Conservation (phyloP, 2,329 filamentous ascomycete species). For the Dendryphion nanum region DNA sequence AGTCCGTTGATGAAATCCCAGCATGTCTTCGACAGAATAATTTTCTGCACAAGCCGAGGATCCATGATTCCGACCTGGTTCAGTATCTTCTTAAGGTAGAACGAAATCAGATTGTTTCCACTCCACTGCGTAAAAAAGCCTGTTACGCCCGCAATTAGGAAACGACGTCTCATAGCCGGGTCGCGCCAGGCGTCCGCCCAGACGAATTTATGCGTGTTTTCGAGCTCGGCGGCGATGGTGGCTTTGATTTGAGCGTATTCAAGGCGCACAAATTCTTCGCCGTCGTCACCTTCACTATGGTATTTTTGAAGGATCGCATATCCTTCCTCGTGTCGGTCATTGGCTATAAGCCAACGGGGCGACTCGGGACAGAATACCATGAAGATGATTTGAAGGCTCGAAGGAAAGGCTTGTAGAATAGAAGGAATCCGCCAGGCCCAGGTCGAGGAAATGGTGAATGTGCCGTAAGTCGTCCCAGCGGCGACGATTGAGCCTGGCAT, state of each 20-base stretch:
- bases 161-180: slow-evolving; percentile 40
- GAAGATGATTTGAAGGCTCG: slow-evolving; percentile 43
- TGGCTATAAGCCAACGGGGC: slow-evolving; percentile 42
- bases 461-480: slow-evolving; percentile 51
- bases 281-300: slow-evolving; percentile 47
- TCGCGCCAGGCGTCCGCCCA: slow-evolving; percentile 56
- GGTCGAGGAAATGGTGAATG: slow-evolving; percentile 39
- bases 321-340: slow-evolving; percentile 44
- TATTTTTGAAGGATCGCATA: slow-evolving; percentile 39
- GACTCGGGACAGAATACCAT: slow-evolving; percentile 40
- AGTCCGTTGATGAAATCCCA: slow-evolving; percentile 44
- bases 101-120: slow-evolving; percentile 40
- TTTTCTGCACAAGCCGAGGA: slow-evolving; percentile 26
- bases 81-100: slow-evolving; percentile 36
- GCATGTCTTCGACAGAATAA: slow-evolving; percentile 43
- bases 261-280: slow-evolving; percentile 48
- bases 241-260: slow-evolving; percentile 62
- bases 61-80: slow-evolving; percentile 34
- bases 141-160: slow-evolving; percentile 29
- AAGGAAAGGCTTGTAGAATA: slow-evolving; percentile 50
- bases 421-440: slow-evolving; percentile 55
- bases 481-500: slow-evolving; percentile 39
- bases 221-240: slow-evolving; percentile 56
- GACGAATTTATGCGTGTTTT: slow-evolving; percentile 49
- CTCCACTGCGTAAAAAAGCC: slow-evolving; percentile 43